Evolutionary conservation across 2,329 filamentous ascomycete species (phyloP), one percentile per base, ranked within the genome.

Genomic region (Aspergillus bombycis): DNA sequence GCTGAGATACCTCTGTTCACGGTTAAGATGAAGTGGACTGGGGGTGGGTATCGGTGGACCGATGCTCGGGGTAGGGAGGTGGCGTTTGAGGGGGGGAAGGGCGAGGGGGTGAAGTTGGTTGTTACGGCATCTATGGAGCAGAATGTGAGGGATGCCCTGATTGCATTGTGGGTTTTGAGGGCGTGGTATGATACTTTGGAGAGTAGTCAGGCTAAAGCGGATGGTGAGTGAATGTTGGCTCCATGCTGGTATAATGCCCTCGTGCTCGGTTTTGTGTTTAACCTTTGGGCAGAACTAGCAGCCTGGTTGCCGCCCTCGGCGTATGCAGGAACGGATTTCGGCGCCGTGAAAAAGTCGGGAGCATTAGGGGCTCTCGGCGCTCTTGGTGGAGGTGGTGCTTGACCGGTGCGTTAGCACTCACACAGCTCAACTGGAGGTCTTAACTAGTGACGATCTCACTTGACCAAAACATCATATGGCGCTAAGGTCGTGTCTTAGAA

Each of bases 121-220:
- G 4, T 69, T 14, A 61, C 56, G 14, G 57, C 6, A 5, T 28
- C 30, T 26, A 60, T 68, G 61, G 8, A 28, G 21, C 36, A 46
- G 46, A 61, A 60, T 8, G 36, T 59, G 36, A 67, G 57, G 54
- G 66, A 69, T 62, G 64, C 64, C n/a, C 19, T 68, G 50, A 61
- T 67, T 21, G 67, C 64, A 14, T 34, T 60, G n/a, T 69, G 67
- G 66, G 21, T 68, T 11, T 58, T 69, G 46, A 57, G 66, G 52
- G n/a, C 65, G 26, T 69, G 67, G 67, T 56, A 59, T 28, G 62
- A 68, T 9, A 65, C 53, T 7, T 64, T 66, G 2, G 67, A 69
- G 54, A 69, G 66, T 41, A 68, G 54, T 28, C 30, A 67, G 32
- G 66, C 67, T 14, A 68, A 60, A 30, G 62, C 56, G 41, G 64